Conservation (phyloP, 306 rosid genomes). For the Malus sylvestris region DNA sequence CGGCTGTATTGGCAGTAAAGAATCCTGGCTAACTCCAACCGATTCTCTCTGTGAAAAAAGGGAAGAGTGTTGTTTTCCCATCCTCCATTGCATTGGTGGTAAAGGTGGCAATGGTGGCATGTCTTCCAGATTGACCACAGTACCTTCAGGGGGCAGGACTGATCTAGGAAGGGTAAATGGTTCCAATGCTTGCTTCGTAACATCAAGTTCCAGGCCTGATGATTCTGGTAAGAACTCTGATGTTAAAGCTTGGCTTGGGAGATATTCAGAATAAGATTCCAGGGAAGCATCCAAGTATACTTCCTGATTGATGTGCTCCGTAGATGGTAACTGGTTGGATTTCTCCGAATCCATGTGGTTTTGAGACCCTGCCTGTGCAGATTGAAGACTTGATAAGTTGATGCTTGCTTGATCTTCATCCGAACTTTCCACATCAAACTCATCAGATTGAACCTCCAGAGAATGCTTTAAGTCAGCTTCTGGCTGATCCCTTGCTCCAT, state of each 20-base stretch:
- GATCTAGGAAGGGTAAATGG: constrained; percentile 32
- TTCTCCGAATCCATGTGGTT: constrained; percentile 13
- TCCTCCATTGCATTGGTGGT: constrained; percentile 98
- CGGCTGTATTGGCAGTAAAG: constrained; percentile 26
- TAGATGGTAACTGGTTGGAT: constrained; percentile 15
- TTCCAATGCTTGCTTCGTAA: constrained; percentile 22
- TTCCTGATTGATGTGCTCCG: constrained; percentile 28
- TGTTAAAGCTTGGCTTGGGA: constrained; percentile 25
- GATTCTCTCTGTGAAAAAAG: constrained; percentile 27
- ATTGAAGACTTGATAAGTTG: constrained; percentile 31
- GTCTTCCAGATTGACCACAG: constrained; percentile 44
- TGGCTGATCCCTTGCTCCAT: constrained; percentile 16
- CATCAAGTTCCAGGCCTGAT: constrained; percentile 23
- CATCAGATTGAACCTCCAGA: constrained; percentile 34
- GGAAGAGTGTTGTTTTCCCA: constrained; percentile 50
- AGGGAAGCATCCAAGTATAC: constrained; percentile 21
- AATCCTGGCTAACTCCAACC: constrained; percentile 22
- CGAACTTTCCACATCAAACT: constrained; percentile 23
- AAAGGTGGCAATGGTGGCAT: constrained; percentile 95
- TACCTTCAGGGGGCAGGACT: constrained; percentile 29
- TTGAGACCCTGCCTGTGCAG: constrained; percentile 17
- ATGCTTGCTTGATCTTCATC: constrained; percentile 26
- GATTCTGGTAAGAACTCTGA: constrained; percentile 28
- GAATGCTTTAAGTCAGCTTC: constrained; percentile 26
- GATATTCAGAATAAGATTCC: constrained; percentile 25